Percentiles rank a stretch among this genome's conserved stretches.
phyloP scores from a whole-genome alignment of 2,329 filamentous ascomycete species.

The Coniochaeta hoffmannii region DNA sequence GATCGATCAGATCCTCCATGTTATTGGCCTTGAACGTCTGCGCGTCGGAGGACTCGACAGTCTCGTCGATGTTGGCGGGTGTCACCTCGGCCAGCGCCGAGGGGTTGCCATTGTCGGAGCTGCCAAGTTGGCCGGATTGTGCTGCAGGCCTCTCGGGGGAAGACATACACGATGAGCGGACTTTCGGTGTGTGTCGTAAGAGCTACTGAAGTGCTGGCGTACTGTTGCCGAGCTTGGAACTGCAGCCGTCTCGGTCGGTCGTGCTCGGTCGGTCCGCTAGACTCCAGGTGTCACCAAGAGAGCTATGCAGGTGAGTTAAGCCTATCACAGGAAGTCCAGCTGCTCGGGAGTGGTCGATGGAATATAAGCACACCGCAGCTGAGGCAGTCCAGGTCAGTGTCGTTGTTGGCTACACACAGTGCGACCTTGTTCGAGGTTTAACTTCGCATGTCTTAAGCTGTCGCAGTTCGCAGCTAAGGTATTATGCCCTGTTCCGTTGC shows the following conservation, averaged over 20 bases:
- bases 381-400: background rate
- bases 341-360: background rate
- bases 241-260: background rate
- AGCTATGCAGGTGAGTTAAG: no score
- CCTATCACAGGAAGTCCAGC: no score
- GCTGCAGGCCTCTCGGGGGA: slow-evolving; percentile 12
- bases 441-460: background rate
- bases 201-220: background rate
- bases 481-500: no score
- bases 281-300: no score
- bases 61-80: background rate
- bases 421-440: background rate
- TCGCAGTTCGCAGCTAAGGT: background rate
- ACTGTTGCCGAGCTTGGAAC: background rate
- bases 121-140: slow-evolving; percentile 12
- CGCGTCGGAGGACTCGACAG: background rate
- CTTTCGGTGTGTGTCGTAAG: background rate
- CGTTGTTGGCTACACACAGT: background rate
- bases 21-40: background rate
- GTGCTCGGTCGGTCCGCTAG: background rate
- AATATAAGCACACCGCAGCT: background rate
- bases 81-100: slow-evolving; percentile 7
- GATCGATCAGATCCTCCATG: slow-evolving; percentile 3
- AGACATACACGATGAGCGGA: slow-evolving; percentile 16
- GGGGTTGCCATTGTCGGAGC: slow-evolving; percentile 7